Percentiles rank a stretch among this genome's conserved stretches.
Evolutionary conservation across 148 eudicot genomes (phyloP).

Genomic region (Rhododendron henanense): DNA sequence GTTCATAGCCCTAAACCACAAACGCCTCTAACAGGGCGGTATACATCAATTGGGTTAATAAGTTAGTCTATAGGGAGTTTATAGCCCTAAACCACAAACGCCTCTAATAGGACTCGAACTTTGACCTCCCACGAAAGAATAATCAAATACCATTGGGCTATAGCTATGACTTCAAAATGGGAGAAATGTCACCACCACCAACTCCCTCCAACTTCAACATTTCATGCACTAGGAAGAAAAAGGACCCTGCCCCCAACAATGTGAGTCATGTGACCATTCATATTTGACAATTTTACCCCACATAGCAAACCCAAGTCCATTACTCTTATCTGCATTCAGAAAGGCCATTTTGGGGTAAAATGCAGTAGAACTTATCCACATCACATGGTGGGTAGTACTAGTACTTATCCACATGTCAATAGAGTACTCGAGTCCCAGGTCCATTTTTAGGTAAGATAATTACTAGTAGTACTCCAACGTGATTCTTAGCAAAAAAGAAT

Average conservation of each 20-base stretch:
- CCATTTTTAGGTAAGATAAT: background rate
- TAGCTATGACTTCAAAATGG: too few relatives aligned
- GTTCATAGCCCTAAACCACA: too few relatives aligned
- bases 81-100: too few relatives aligned
- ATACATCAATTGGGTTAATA: too few relatives aligned
- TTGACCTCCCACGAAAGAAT: too few relatives aligned
- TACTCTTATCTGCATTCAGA: background rate
- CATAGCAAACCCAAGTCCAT: background rate
- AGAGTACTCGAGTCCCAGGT: background rate
- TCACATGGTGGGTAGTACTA: background rate
- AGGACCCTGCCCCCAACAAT: background rate
- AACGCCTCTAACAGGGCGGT: too few relatives aligned
- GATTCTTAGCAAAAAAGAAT: background rate
- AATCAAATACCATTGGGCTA: too few relatives aligned
- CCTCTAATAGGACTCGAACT: too few relatives aligned
- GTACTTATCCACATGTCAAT: background rate
- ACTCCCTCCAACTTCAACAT: too few relatives aligned
- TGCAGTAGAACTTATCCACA: background rate
- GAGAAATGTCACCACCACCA: too few relatives aligned
- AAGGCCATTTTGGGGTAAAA: background rate
- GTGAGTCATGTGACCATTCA: background rate
- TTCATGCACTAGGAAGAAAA: background rate
- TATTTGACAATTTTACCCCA: background rate
- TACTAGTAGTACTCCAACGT: background rate
- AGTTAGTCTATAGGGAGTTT: too few relatives aligned